These are phyloP conservation scores for Lichtheimia corymbifera DNA, from an alignment of 371 early-diverging fungal genomes.

Conservation along the genomic window DNA sequence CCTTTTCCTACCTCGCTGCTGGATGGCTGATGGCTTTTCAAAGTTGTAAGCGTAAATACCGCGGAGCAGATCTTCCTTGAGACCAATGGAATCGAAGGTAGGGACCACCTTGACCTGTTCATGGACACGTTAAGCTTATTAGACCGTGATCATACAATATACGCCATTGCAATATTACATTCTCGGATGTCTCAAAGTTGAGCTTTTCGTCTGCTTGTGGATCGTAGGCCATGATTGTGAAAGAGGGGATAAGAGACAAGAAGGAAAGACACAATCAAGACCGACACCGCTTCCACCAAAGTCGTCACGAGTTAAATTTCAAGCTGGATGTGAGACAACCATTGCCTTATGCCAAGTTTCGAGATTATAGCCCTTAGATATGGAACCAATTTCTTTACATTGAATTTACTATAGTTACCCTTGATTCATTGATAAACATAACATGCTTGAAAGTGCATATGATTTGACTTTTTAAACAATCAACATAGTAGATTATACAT, in stretches of 20 bases:
- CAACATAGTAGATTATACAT: too few species aligned
- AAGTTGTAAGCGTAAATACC: conserved; percentile 97
- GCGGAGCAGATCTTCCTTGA: conserved; percentile 94
- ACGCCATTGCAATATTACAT: conserved; percentile 34
- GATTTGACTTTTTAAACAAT: neutral
- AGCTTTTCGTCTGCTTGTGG: conserved; percentile 61
- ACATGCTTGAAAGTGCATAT: too few species aligned
- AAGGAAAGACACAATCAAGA: too few species aligned
- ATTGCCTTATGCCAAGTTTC: too few species aligned
- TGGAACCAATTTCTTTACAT: too few species aligned
- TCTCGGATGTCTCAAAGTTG: conserved; percentile 67
- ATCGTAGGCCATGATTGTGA: conserved; percentile 41
- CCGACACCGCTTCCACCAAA: too few species aligned
- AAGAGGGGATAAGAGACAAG: neutral
- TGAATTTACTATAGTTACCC: too few species aligned
- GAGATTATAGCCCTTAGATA: too few species aligned
- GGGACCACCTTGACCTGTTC: conserved; percentile 68
- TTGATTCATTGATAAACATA: too few species aligned
- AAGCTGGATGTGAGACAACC: too few species aligned
- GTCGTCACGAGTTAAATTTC: too few species aligned
- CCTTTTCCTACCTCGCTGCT: conserved; percentile 72
- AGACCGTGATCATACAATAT: neutral
- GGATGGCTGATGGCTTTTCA: conserved; percentile 97
- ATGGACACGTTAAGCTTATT: neutral
- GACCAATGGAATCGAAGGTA: conserved; percentile 90